Evolutionary conservation across 306 rosid species (phyloP), one percentile per base, ranked within the genome.

Genomic region (Oemleria cerasiformis): DNA sequence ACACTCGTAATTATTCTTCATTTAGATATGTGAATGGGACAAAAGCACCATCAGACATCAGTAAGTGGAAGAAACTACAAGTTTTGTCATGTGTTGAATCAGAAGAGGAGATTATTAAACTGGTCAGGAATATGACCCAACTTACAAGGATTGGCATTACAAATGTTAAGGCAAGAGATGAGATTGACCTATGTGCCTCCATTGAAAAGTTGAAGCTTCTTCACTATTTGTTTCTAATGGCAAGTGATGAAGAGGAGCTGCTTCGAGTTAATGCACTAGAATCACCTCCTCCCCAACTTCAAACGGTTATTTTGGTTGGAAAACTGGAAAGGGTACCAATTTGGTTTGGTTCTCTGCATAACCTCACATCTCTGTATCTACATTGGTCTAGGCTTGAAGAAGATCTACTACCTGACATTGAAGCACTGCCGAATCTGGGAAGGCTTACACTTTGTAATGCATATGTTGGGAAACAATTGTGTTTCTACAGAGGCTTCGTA

Each of bases 201-300:
- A 41, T 76, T 51, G 44, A 69, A 44, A 53, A 43, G 20, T 2
- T 76, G 80, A 63, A 40, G 34, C 38, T 42, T 14, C 80, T 70
- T 61, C 47, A 44, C n/a, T n/a, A 4, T 49, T 63, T 67, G 43
- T 5, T 2, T 14, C 7, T 63, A 11, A 0, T 36, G 56, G 72
- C 21, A 15, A 23, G 45, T 9, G 11, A 14, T 43, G 58, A 55
- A 20, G 77, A 73, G 3, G 66, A 54, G 34, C 14, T 25, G 16
- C 65, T 65, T 42, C 57, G 40, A 23, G 0, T 55, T 8, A 30
- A 65, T 44, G 64, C 72, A 1, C 40, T 25, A 25, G 30, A 1
- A 1, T 25, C 30, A 25, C 73, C 73, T 56, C 81, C 81, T 34
- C 76, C 63, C 0, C n/a, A 53, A 9, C 77, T 77, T 48, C 43